phyloP scores from a whole-genome alignment of 208 protist genomes.

The Naegleria lovaniensis region DNA sequence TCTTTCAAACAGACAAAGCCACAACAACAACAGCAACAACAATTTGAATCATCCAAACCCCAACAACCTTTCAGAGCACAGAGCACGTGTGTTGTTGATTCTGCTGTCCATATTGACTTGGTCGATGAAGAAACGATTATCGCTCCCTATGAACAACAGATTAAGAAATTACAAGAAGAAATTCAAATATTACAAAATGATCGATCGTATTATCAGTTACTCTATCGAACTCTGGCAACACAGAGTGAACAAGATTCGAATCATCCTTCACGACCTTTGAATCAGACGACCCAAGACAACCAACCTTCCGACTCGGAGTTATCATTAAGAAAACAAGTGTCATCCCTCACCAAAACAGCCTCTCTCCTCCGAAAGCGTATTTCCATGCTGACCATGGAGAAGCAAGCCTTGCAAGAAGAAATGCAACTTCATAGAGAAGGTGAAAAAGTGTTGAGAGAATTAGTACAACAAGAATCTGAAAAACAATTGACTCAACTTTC shows the following conservation, averaged over 20 bases:
- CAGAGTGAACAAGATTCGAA: not conserved
- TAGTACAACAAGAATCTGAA: not conserved
- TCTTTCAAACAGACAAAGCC: too few species aligned
- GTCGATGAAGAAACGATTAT: not conserved
- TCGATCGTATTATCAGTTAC: not conserved
- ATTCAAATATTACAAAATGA: not conserved
- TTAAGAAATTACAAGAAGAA: not conserved
- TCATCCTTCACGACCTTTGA: too few species aligned
- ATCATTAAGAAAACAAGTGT: not conserved
- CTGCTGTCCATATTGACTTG: not conserved
- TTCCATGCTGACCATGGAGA: not conserved
- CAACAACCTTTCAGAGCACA: not conserved
- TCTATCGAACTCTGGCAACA: not conserved
- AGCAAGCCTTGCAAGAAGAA: not conserved
- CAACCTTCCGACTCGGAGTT: too few species aligned
- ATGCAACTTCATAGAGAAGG: not conserved
- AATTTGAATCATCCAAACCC: not conserved
- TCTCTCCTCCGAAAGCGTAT: not conserved
- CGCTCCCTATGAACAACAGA: not conserved
- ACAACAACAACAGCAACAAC: not conserved
- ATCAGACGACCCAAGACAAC: too few species aligned
- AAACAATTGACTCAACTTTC: not conserved
- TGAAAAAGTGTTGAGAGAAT: not conserved
- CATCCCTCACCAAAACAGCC: not conserved
- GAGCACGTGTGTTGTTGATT: too few species aligned